Base-by-base conservation (phyloP, 345 rosid species). In the Eucalyptus pauciflora region DNA sequence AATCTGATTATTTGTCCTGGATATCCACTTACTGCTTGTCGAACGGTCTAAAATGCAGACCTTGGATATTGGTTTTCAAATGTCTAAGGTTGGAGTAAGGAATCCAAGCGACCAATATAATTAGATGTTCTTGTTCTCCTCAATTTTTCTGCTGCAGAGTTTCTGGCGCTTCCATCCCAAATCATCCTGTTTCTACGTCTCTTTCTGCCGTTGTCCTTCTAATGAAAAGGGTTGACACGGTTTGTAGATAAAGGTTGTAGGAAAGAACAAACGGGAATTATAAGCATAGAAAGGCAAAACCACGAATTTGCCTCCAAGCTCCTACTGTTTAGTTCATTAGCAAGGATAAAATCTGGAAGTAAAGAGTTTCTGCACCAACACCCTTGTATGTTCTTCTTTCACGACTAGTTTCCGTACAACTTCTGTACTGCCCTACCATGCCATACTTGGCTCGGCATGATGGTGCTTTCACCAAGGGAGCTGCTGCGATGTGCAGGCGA, bases 401-500 rank as follows among this genome's bases (percentile, higher is more conserved):
- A 71, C 46, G 27, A 71, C 27, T 71, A 37, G 81, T 71, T 33
- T 71, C 45, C 2, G 24, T 3, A 10, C 27, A 20, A 37, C 2
- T 18, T 71, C 15, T 71, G 83, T n/a, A 3, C 76, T 64, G 76
- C 20, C 5, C 18, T n/a, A 64, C 76, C 3, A n/a, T 2, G 37
- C 33, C 81, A 10, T 6, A 10, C 46, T 37, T 71, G 83, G 83
- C 83, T 71, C 2, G 14, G 46, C 14, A 37, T 37, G 27, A 22
- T 3, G 1, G 46, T 3, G 46, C 8, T 76, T 76, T 10, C 83
- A 76, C 25, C 15, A 0, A 18, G 46, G 81, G 25, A 37, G 25
- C 25, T 20, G 46, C 83, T 41, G 11, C 1, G 0, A 37, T 37
- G 83, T 3, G 48, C 27, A 0, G 5, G 83, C 1, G 27, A 76